phyloP scores from a whole-genome alignment of 352 stramenopile species.

The Phytopythium delawarense region DNA sequence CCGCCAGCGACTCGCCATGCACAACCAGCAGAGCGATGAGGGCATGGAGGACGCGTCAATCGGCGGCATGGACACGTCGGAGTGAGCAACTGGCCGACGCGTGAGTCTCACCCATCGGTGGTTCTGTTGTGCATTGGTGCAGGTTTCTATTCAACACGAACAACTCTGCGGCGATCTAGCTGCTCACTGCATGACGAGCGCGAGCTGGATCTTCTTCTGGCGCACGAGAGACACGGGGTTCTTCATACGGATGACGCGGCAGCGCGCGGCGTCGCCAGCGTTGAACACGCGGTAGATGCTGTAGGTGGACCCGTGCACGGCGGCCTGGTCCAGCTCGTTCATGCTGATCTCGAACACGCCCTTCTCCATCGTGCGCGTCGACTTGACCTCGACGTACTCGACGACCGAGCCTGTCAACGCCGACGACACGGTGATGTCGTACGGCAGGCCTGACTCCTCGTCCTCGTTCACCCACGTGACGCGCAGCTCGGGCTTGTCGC shows the following conservation, averaged over 20 bases:
- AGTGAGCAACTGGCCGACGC: slow-evolving; percentile 15
- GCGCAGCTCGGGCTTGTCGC: slow-evolving; percentile 28
- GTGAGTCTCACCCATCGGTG: too few relatives aligned
- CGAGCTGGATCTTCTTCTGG: slow-evolving; percentile 77
- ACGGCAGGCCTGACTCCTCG: slow-evolving; percentile 78
- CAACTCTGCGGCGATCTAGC: background rate
- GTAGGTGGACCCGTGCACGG: slow-evolving; percentile 71
- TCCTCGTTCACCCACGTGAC: slow-evolving; percentile 76
- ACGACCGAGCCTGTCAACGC: slow-evolving; percentile 33
- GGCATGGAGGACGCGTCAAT: slow-evolving; percentile 28
- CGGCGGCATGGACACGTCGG: slow-evolving; percentile 49
- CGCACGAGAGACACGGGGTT: slow-evolving; percentile 79
- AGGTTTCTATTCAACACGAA: background rate
- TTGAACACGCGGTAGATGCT: slow-evolving; percentile 86
- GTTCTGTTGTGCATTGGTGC: background rate
- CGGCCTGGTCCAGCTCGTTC: slow-evolving; percentile 85
- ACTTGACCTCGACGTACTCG: slow-evolving; percentile 87
- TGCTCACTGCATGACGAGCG: slow-evolving; percentile 74
- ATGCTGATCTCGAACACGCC: slow-evolving; percentile 87
- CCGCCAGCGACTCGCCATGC: slow-evolving; percentile 37
- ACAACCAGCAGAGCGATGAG: slow-evolving; percentile 47
- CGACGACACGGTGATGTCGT: slow-evolving; percentile 63
- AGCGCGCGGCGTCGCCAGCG: slow-evolving; percentile 60
- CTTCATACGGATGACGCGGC: slow-evolving; percentile 79
- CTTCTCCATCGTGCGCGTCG: slow-evolving; percentile 86